Base-by-base conservation (phyloP, 208 protist species). In the Acanthamoeba castellanii region DNA sequence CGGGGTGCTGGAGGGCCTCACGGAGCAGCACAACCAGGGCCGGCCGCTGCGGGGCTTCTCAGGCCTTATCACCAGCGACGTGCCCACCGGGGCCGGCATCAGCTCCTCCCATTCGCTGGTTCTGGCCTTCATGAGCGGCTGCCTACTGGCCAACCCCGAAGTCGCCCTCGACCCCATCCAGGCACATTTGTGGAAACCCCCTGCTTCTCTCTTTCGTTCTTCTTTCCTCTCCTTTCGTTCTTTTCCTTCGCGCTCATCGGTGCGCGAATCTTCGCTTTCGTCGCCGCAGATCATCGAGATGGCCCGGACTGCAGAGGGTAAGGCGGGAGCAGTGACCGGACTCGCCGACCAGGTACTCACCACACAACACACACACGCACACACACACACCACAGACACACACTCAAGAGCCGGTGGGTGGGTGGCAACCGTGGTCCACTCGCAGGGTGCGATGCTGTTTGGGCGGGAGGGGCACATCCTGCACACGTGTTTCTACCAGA, bases 71-170 rank as follows among this genome's bases (percentile, higher is more conserved):
- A 47, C 90, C 42, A 94, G 90, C 72, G 93, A 95, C 59, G 42
- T 95, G 22, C 93, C 93, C 30, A 92, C 27, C n/a, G 78, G 91
- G 34, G 87, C 87, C 25, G 87, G 87, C 55, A 92, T 92, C 50
- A 92, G 87, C 64, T 95, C 93, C 66, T 95, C 93, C 34, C 93
- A 95, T 92, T 70, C 93, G n/a, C 59, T 95, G 76, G 81, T 95
- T 2, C 47, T 95, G 13, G 70, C 59, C 6, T 92, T 89, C 42
- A 50, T 92, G 37, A 45, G 61, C 16, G 30, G 42, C 30, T 92
- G 55, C 66, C 66, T 95, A 16, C 61, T 95, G 81, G n/a, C n/a
- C 50, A 95, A 95, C 47, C 50, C 50, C 30, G 87, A 72, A 9
- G 22, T 74, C 25, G 30, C 4, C 25, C 66, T 74, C 25, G 22